Percentiles rank a stretch among this genome's conserved stretches.
Evolutionary conservation across 148 eudicot genomes (phyloP).

Genomic region (Chenopodium formosanum): DNA sequence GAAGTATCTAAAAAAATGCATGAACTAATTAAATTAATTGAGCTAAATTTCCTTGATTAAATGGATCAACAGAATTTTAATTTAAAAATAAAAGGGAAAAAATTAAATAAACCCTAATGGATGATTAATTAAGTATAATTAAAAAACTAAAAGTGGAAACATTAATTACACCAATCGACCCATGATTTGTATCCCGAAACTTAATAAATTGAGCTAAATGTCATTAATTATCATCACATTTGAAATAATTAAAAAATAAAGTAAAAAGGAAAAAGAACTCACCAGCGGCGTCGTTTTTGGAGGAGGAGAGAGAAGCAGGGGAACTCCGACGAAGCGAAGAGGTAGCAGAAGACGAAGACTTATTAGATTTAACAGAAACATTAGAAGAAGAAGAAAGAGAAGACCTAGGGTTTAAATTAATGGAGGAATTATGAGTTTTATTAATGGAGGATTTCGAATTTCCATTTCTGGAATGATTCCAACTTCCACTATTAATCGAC

Average conservation of each 20-base stretch:
- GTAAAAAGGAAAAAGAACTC: not conserved
- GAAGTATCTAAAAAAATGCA: too few relatives aligned
- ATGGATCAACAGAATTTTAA: too few relatives aligned
- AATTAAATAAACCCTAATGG: too few relatives aligned
- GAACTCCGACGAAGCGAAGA: slow-evolving; percentile 57
- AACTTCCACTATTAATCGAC: slow-evolving; percentile 24
- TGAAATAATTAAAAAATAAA: not conserved
- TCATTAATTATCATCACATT: not conserved
- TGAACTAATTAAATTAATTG: too few relatives aligned
- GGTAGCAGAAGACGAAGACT: slow-evolving; percentile 25
- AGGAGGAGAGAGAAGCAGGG: slow-evolving; percentile 41
- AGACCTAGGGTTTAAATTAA: slow-evolving; percentile 38
- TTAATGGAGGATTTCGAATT: slow-evolving; percentile 24
- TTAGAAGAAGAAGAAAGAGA: slow-evolving; percentile 44
- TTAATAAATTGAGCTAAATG: not conserved
- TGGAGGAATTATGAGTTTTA: slow-evolving; percentile 25
- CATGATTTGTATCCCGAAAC: too few relatives aligned
- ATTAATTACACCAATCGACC: not conserved
- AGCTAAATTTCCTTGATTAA: too few relatives aligned
- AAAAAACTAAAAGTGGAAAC: not conserved
- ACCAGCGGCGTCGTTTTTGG: slow-evolving; percentile 43
- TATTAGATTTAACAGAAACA: slow-evolving; percentile 58
- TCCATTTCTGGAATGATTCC: slow-evolving; percentile 36
- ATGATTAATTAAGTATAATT: too few relatives aligned
- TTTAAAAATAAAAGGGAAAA: too few relatives aligned